Evolutionary conservation across 1,139 yeast genomes (phyloP).

Genomic region (Saccharomyces hybrid): DNA sequence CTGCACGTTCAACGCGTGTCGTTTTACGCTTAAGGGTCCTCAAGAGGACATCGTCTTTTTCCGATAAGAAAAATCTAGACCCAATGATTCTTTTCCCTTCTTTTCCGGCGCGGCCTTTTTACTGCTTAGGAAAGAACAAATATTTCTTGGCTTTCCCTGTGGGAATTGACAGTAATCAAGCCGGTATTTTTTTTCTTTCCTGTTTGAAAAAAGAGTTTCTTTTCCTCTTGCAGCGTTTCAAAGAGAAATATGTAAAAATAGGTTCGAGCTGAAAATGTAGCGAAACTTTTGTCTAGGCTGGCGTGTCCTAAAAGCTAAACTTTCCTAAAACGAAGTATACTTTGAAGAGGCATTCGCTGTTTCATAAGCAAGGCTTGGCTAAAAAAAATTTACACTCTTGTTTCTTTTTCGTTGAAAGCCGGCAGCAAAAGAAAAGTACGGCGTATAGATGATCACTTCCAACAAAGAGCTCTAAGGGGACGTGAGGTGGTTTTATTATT

Average conservation of each 20-base stretch:
- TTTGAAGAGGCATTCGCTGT: too few species aligned
- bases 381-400: neutral
- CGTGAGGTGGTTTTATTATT: too few species aligned
- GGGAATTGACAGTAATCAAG: neutral
- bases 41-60: neutral
- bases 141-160: neutral
- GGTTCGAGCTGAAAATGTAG: neutral
- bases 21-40: neutral
- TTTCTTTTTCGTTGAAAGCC: slow-evolving; percentile 1
- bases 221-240: neutral
- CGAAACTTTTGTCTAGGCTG: neutral
- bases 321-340: neutral
- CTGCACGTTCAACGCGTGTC: neutral
- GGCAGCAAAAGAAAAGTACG: neutral
- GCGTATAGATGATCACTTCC: neutral
- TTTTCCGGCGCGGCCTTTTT: neutral
- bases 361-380: neutral
- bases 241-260: neutral
- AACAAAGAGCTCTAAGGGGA: neutral
- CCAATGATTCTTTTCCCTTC: neutral
- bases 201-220: neutral
- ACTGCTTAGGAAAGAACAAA: neutral
- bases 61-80: slow-evolving; percentile 1
- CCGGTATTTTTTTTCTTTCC: neutral
- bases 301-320: neutral